Base-by-base conservation (phyloP, 192 early-diverging fungal species). In the Dissophora globulifera region DNA sequence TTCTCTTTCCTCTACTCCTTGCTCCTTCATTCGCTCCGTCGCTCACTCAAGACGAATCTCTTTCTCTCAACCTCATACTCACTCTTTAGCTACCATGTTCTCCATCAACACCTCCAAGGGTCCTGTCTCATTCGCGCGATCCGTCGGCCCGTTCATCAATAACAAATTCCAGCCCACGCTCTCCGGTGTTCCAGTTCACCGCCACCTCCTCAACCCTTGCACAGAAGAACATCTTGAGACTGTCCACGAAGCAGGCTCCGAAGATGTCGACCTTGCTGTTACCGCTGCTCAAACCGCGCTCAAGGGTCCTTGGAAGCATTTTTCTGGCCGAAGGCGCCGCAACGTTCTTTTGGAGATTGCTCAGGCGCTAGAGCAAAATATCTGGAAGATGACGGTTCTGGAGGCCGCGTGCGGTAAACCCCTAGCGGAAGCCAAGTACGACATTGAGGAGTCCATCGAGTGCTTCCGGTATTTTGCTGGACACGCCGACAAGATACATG, bases 341-440 rank as follows among this genome's bases (percentile, higher is more conserved):
- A 57, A 70, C 79, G 59, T 85, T 4, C 81, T 96, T 64, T 58
- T 81, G 53, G 82, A 87, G 42, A 79, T 94, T 11, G 93, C 92
- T 6, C 58, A 79, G 7, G 59, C 84, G 4, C 48, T 89, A 19
- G 82, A 84, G 22, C 35, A 68, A 9, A 78, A 89, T 23, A 47
- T 82, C 11, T 82, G 80, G 43, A 71, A 82, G 31, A 40, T 92
- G 17, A 84, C 86, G 1, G 69, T 63, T 11, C 67, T 92, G 23
- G 93, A 95, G 74, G 84, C 90, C 2, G 94, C 94, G 69, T 92
- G 93, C 55, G 94, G 93, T 22, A 94, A 94, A 69, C 86, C 89
- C 7, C 69, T 93, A 43, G 59, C 57, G 27, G 71, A 89, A 10
- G 87, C 92, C 19, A 69, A 81, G 11, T 67, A 84, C 16, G 93